Conservation (phyloP, 1,284 basidiomycete genomes). For the Volvariella volvacea region DNA sequence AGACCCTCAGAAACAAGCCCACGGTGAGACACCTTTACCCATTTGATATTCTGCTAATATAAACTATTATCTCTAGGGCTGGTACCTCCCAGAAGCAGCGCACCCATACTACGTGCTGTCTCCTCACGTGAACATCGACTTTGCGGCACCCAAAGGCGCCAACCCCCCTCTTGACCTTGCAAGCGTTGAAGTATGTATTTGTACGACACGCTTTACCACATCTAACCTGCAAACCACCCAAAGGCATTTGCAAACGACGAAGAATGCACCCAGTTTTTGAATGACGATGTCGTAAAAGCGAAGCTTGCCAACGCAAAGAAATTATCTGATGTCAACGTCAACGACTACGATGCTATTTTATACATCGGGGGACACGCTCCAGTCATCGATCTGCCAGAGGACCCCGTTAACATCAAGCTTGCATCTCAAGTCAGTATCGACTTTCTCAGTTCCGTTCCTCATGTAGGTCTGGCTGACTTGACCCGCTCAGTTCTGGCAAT, state of each 20-base stretch:
- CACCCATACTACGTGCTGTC: constrained; percentile 74
- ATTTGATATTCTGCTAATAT: background rate
- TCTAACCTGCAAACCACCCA: background rate
- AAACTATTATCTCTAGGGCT: constrained; percentile 35
- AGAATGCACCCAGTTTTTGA: constrained; percentile 55
- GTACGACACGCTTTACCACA: background rate
- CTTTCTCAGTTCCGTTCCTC: background rate
- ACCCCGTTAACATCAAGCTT: constrained; percentile 53
- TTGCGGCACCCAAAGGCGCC: constrained; percentile 65
- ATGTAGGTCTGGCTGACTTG: background rate
- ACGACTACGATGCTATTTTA: constrained; percentile 70
- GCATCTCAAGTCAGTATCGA: constrained; percentile 40
- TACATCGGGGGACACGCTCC: constrained; percentile 77
- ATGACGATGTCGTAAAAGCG: constrained; percentile 48
- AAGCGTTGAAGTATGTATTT: constrained; percentile 43
- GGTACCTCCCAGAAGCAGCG: constrained; percentile 71
- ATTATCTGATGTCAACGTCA: constrained; percentile 50
- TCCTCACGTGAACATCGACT: constrained; percentile 56
- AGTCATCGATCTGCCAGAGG: constrained; percentile 57
- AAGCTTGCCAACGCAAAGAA: constrained; percentile 58
- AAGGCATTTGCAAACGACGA: constrained; percentile 59
- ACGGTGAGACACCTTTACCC: constrained; percentile 39
- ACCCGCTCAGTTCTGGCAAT: constrained; percentile 46
- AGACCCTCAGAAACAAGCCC: constrained; percentile 46
- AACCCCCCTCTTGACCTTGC: constrained; percentile 65